phyloP scores from a whole-genome alignment of 345 rosid genomes.

The Conringia planisiliqua region DNA sequence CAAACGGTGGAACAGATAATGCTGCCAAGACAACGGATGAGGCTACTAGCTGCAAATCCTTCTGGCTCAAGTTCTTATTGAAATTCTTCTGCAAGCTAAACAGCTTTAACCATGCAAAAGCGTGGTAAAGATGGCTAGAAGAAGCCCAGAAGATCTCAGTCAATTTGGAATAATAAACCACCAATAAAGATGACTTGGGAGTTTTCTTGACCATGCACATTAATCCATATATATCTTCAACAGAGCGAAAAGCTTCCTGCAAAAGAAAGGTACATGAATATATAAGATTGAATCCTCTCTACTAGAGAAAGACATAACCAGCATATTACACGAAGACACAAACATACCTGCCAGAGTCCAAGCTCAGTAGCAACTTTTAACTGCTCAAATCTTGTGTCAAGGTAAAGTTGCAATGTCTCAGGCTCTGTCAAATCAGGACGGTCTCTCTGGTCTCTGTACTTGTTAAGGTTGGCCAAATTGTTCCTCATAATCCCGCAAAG shows the following conservation, averaged over 20 bases:
- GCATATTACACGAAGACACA: constrained; percentile 1
- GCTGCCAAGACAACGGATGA: constrained; percentile 96
- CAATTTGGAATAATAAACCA: constrained; percentile 90
- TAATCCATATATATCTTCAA: constrained; percentile 91
- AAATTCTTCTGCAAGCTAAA: constrained; percentile 91
- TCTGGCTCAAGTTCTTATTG: constrained; percentile 92
- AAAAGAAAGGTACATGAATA: constrained; percentile 7
- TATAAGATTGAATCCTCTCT: too few relatives aligned
- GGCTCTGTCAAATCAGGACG: constrained; percentile 96
- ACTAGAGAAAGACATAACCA: too few relatives aligned
- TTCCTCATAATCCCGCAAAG: constrained; percentile 95
- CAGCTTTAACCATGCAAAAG: constrained; percentile 95
- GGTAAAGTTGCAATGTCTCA: constrained; percentile 87
- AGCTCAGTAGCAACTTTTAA: constrained; percentile 92
- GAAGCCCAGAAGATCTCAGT: constrained; percentile 96
- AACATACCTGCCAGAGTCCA: constrained; percentile 85
- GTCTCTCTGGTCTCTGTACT: constrained; percentile 97
- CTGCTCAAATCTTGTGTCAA: constrained; percentile 98
- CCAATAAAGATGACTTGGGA: constrained; percentile 88
- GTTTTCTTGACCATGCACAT: constrained; percentile 97
- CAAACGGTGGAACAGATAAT: constrained; percentile 75
- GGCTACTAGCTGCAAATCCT: constrained; percentile 88
- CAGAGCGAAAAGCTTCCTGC: constrained; percentile 97
- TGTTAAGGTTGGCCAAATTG: constrained; percentile 86
- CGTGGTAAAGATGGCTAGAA: constrained; percentile 88